Conservation (phyloP, 2,329 filamentous ascomycete genomes). For the Neophaeococcomyces mojaviensis region DNA sequence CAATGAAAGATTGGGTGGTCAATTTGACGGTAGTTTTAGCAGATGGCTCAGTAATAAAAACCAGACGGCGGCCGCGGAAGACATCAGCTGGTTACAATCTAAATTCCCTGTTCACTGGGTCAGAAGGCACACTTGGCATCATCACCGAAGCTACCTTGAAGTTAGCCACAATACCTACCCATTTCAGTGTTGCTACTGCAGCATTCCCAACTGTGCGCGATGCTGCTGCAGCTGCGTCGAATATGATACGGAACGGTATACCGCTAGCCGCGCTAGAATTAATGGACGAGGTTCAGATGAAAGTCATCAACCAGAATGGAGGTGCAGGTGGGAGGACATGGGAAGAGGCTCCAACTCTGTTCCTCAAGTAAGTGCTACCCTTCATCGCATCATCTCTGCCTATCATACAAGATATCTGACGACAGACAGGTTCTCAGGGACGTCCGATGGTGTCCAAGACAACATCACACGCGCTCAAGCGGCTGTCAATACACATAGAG, state of each 20-base stretch:
- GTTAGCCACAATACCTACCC: slow-evolving; percentile 71
- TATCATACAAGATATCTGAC: too few relatives aligned
- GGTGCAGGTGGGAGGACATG: slow-evolving; percentile 46
- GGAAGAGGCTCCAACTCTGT: slow-evolving; percentile 64
- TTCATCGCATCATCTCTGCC: too few relatives aligned
- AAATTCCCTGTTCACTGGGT: slow-evolving; percentile 81
- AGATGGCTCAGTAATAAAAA: slow-evolving; percentile 85
- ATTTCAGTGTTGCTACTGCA: slow-evolving; percentile 71
- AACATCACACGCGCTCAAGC: slow-evolving; percentile 52
- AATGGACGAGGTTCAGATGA: slow-evolving; percentile 85
- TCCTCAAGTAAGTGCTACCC: slow-evolving; percentile 49
- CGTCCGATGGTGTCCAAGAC: slow-evolving; percentile 54
- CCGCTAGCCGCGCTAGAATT: slow-evolving; percentile 89
- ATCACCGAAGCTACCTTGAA: slow-evolving; percentile 88
- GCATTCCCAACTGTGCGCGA: slow-evolving; percentile 57
- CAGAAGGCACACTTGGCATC: slow-evolving; percentile 82
- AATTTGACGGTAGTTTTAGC: slow-evolving; percentile 80
- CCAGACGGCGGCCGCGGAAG: slow-evolving; percentile 78
- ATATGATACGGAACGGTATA: slow-evolving; percentile 71
- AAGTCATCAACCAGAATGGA: slow-evolving; percentile 51
- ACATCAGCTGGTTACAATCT: slow-evolving; percentile 88
- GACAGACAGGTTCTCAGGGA: slow-evolving; percentile 56
- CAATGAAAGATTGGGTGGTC: slow-evolving; percentile 91
- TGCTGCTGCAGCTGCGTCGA: slow-evolving; percentile 71
- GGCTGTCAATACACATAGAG: slow-evolving; percentile 40